A percentile compares a stretch with the other conserved stretches of the same genome.
Evolutionary conservation across 2,329 filamentous ascomycete genomes (phyloP).

Genomic region (Lomentospora prolificans): DNA sequence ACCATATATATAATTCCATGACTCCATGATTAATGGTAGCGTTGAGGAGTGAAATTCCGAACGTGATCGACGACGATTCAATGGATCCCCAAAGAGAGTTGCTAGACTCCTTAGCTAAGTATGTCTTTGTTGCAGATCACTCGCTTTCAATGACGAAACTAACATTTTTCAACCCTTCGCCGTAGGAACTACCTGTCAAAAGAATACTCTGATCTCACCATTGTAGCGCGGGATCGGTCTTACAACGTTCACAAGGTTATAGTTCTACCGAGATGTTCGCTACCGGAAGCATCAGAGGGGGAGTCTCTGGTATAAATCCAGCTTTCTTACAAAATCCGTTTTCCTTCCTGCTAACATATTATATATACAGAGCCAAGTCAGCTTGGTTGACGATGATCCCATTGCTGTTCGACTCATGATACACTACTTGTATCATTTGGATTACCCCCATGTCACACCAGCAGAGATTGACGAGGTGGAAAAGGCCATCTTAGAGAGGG

Average conservation of each 20-base stretch:
- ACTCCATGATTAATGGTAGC: too few relatives aligned
- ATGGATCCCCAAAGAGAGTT: not conserved
- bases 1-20: too few relatives aligned
- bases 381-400: not conserved
- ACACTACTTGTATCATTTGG: not conserved
- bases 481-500: not conserved
- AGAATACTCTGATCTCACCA: not conserved
- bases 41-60: too few relatives aligned
- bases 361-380: not conserved
- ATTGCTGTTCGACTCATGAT: constrained; percentile 1
- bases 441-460: not conserved
- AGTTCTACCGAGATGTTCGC: not conserved
- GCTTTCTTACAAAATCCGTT: too few relatives aligned
- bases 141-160: too few relatives aligned
- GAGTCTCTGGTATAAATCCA: too few relatives aligned
- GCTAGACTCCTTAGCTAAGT: not conserved
- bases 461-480: not conserved
- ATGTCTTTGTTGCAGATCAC: not conserved
- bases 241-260: not conserved
- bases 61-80: not conserved
- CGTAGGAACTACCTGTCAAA: not conserved
- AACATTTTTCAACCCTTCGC: too few relatives aligned
- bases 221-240: not conserved
- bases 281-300: not conserved
- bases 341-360: too few relatives aligned